phyloP scores from a whole-genome alignment of 169 alveolate genomes.

The Babesia microti region DNA sequence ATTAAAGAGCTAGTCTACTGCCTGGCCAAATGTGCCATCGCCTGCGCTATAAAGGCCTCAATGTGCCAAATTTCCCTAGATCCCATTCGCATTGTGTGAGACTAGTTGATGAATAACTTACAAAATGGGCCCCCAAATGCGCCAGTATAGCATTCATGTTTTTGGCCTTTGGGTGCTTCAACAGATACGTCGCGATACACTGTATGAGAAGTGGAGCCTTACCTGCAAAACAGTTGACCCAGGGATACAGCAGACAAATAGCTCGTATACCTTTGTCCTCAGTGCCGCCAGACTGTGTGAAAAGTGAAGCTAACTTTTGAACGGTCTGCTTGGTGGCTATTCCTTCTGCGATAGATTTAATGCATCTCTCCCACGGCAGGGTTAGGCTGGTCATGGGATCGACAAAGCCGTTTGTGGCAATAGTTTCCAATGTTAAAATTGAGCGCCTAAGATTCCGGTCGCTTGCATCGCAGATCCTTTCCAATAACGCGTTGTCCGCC shows the following conservation, averaged over 20 bases:
- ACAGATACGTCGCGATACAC: slow-evolving; percentile 20
- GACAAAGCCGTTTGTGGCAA: slow-evolving; percentile 48
- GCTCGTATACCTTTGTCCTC: slow-evolving; percentile 46
- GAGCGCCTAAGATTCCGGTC: slow-evolving; percentile 78
- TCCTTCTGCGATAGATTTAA: slow-evolving; percentile 13
- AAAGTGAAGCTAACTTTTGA: slow-evolving; percentile 5
- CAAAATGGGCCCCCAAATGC: slow-evolving; percentile 43
- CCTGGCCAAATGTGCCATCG: slow-evolving; percentile 37
- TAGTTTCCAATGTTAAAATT: slow-evolving; percentile 70
- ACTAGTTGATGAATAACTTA: too few species aligned
- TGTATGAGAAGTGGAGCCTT: slow-evolving; percentile 3
- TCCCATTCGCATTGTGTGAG: slow-evolving; percentile 61
- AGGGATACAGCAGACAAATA: slow-evolving; percentile 47
- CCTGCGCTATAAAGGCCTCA: slow-evolving; percentile 67
- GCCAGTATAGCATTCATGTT: slow-evolving; percentile 17
- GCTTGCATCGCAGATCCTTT: slow-evolving; percentile 57
- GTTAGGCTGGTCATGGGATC: slow-evolving; percentile 21
- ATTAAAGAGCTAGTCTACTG: background rate
- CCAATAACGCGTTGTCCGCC: slow-evolving; percentile 57
- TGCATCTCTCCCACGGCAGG: slow-evolving; percentile 61
- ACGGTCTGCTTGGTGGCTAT: slow-evolving; percentile 28
- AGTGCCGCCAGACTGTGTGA: slow-evolving; percentile 18
- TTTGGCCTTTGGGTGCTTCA: slow-evolving; percentile 23
- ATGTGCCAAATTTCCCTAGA: slow-evolving; percentile 65
- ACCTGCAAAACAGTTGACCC: slow-evolving; percentile 35